Conservation (phyloP, 2,329 filamentous ascomycete species). For the Onygenales sp. region DNA sequence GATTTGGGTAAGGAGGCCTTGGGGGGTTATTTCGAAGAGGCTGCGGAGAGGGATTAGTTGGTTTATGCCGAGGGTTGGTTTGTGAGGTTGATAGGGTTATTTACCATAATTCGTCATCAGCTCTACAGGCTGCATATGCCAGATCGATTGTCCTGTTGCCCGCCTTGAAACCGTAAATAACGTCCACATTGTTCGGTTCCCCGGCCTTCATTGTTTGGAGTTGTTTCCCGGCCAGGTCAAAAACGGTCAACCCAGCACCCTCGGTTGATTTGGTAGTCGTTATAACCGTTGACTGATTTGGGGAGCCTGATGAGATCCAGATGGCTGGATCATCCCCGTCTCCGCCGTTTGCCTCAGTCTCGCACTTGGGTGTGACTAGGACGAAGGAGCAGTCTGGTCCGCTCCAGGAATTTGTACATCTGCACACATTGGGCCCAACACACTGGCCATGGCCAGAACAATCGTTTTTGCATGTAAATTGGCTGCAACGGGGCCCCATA, state of each 20-base stretch:
- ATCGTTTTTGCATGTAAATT: constrained; percentile 30
- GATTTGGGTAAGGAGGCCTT: constrained; percentile 36
- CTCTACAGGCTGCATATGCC: constrained; percentile 42
- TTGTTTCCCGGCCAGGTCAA: constrained; percentile 40
- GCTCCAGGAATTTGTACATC: constrained; percentile 35
- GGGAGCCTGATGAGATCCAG: constrained; percentile 36
- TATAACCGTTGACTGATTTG: constrained; percentile 39
- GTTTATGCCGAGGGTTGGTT: not conserved
- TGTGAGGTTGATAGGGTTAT: constrained; percentile 9
- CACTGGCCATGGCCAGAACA: constrained; percentile 37
- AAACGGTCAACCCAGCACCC: constrained; percentile 42
- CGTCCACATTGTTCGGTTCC: constrained; percentile 47
- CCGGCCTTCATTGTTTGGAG: constrained; percentile 37
- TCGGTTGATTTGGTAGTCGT: constrained; percentile 44
- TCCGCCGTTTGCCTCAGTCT: constrained; percentile 36
- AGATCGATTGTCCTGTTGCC: constrained; percentile 39
- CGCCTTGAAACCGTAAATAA: constrained; percentile 41
- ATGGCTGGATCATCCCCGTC: constrained; percentile 43
- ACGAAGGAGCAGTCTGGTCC: constrained; percentile 40
- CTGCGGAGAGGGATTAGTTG: constrained; percentile 18
- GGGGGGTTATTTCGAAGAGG: constrained; percentile 40
- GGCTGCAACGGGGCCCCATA: constrained; percentile 24
- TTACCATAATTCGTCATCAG: constrained; percentile 45
- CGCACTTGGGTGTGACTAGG: constrained; percentile 31
- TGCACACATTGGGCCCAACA: constrained; percentile 33